Percentiles rank a stretch among this genome's conserved stretches.
phyloP scores from a whole-genome alignment of 306 rosid genomes.

The Cicer cuneatum region DNA sequence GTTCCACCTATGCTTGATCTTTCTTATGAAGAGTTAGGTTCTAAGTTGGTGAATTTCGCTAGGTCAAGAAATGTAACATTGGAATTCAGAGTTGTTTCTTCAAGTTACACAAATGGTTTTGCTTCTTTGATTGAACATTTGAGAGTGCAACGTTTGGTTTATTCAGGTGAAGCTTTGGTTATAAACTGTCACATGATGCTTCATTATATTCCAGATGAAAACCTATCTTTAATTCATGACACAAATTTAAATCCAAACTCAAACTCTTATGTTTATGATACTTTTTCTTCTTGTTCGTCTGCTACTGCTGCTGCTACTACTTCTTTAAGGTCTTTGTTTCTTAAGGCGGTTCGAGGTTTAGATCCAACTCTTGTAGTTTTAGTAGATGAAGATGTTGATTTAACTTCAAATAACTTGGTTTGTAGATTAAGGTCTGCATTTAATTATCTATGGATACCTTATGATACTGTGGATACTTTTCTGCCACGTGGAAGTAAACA shows the following conservation, averaged over 20 bases:
- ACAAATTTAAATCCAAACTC: conserved; percentile 2
- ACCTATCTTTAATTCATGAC: conserved; percentile 36
- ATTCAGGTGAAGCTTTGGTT: conserved; percentile 62
- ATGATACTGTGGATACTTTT: conserved; percentile 84
- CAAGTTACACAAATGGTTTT: conserved; percentile 69
- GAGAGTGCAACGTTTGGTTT: conserved; percentile 64
- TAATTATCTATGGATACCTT: conserved; percentile 92
- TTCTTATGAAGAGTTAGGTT: conserved; percentile 75
- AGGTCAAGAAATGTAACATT: conserved; percentile 63
- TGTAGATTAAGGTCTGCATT: conserved; percentile 76
- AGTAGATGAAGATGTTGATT: conserved; percentile 88
- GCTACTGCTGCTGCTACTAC: neutral
- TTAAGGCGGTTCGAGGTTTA: conserved; percentile 62
- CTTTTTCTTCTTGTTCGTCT: neutral
- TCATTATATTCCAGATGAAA: conserved; percentile 80
- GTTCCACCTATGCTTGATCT: conserved; percentile 81
- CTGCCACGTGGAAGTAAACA: conserved; percentile 74
- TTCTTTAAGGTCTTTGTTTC: conserved; percentile 66
- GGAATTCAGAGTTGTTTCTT: conserved; percentile 73
- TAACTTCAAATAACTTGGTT: conserved; percentile 68
- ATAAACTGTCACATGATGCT: conserved; percentile 96
- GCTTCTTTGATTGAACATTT: conserved; percentile 69
- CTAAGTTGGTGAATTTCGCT: conserved; percentile 74
- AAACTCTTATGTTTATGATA: conserved; percentile 35
- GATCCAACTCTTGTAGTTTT: conserved; percentile 75